These are phyloP conservation scores for Ambrosia hybrid DNA, from an alignment of 140 eudicot species.

Conservation along the genomic window DNA sequence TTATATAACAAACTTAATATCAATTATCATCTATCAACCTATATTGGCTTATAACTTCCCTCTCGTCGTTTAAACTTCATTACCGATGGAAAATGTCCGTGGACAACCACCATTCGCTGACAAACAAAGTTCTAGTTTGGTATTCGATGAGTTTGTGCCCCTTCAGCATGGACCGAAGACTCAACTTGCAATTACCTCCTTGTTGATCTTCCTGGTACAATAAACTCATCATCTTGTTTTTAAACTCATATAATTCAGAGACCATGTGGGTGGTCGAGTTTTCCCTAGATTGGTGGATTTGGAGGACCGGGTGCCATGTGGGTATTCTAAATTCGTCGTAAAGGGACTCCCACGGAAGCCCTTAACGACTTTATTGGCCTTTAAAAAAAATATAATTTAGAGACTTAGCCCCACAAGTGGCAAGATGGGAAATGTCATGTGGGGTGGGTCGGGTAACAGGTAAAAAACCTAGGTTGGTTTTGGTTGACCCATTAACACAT, in stretches of 20 bases:
- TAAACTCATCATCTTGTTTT: conserved; percentile 8
- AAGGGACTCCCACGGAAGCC: too few species aligned
- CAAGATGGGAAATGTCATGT: too few species aligned
- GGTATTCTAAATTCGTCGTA: too few species aligned
- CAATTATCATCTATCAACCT: not conserved
- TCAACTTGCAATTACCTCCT: conserved; percentile 44
- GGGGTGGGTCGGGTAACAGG: not conserved
- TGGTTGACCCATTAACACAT: not conserved
- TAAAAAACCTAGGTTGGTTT: not conserved
- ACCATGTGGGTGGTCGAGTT: too few species aligned
- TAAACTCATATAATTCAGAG: not conserved
- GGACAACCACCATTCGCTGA: conserved; percentile 23
- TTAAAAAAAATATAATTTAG: not conserved
- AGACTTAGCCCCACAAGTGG: not conserved
- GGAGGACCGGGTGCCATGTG: too few species aligned
- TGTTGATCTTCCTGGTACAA: conserved; percentile 71
- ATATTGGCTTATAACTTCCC: not conserved
- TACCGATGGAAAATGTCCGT: conserved; percentile 29
- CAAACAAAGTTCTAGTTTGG: conserved; percentile 31
- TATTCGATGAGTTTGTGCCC: conserved; percentile 55
- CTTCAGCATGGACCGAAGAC: conserved; percentile 66
- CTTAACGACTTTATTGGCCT: too few species aligned
- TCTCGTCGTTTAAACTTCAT: conserved; percentile 3
- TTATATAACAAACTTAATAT: conserved; percentile 24
- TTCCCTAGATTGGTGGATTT: too few species aligned